Evolutionary conservation across 2,329 filamentous ascomycete species (phyloP), one percentile per base, ranked within the genome.

Genomic region (Aspergillus sp.): DNA sequence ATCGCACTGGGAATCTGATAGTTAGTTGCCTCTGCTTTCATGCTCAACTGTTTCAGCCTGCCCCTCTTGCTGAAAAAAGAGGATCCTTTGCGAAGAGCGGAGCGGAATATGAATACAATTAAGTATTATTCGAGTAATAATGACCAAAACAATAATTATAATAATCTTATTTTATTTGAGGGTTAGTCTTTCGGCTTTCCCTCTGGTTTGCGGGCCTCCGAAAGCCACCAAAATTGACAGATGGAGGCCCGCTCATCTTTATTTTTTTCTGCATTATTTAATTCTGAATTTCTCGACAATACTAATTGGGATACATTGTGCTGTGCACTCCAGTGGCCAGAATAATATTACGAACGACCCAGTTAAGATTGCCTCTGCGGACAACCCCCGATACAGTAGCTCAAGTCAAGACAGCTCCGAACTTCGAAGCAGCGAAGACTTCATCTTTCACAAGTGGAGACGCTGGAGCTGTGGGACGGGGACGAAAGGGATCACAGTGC

Each of bases 151-250:
- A 31, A 31, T 31, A 11, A 31, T 31, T 31, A 31, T 37, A 37
- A 37, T 37, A 37, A 37, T 37, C 8, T n/a, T 37, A 21, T 50
- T 50, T 45, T 37, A 35, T 37, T 45, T 45, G 11, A 53, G 35
- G 27, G 14, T 9, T 31, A 31, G 27, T n/a, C 33, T 53, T 53
- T 53, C 40, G 27, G 9, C 33, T 46, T 53, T 53, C 40, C 37
- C 48, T 21, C 35, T 21, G 14, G 11, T n/a, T 62, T 60, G 56
- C 55, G 61, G 53, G 57, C 52, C 58, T 59, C 49, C 46, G 50
- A 57, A 61, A 65, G 58, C 57, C 59, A 64, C 62, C 57, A 58
- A 40, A 70, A 62, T 64, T 69, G 68, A 70, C 66, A 68, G 66
- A 67, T 69, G 66, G 62, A 31, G 27, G 27, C 27, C 27, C 27